Evolutionary conservation across 352 stramenopile genomes (phyloP).

Genomic region (Globisporangium takayamanum): DNA sequence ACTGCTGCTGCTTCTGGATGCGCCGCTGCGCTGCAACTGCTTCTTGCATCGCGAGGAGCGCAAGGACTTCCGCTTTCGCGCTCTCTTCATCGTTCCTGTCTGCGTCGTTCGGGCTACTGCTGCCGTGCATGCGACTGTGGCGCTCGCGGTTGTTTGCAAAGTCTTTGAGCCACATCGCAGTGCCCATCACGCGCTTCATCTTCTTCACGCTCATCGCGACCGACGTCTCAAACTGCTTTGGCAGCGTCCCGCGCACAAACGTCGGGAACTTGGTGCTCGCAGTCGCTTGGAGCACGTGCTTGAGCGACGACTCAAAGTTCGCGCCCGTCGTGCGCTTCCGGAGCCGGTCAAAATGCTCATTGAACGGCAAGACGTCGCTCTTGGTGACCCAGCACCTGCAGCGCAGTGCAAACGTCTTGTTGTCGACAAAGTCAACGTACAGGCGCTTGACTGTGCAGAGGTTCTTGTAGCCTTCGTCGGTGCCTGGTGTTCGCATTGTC

Average conservation of each 20-base stretch:
- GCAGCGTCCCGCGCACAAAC: slow-evolving; percentile 43
- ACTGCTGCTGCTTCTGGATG: background rate
- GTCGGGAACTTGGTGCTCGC: slow-evolving; percentile 45
- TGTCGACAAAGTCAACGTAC: slow-evolving; percentile 59
- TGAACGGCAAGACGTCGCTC: slow-evolving; percentile 30
- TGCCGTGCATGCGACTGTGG: slow-evolving; percentile 28
- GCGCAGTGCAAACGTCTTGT: slow-evolving; percentile 27
- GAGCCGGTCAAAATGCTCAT: slow-evolving; percentile 26
- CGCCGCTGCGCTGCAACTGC: background rate
- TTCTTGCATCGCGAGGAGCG: slow-evolving; percentile 6
- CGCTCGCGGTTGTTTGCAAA: slow-evolving; percentile 39
- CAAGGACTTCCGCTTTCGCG: slow-evolving; percentile 3
- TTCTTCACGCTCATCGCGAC: slow-evolving; percentile 27
- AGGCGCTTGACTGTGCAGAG: slow-evolving; percentile 32
- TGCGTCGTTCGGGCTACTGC: slow-evolving; percentile 4
- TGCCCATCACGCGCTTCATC: slow-evolving; percentile 33
- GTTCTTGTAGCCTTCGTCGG: slow-evolving; percentile 25
- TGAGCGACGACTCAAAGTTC: slow-evolving; percentile 39
- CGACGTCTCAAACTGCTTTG: slow-evolving; percentile 20
- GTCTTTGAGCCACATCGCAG: slow-evolving; percentile 33
- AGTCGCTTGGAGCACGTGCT: slow-evolving; percentile 26
- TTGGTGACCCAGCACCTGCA: slow-evolving; percentile 51
- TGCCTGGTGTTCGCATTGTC: slow-evolving; percentile 56
- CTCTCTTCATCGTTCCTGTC: background rate
- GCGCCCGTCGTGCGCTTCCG: slow-evolving; percentile 25